A percentile compares a stretch with the other conserved stretches of the same genome.
phyloP scores from a whole-genome alignment of 2,329 filamentous ascomycete genomes.

The Fusarium pilosicola region DNA sequence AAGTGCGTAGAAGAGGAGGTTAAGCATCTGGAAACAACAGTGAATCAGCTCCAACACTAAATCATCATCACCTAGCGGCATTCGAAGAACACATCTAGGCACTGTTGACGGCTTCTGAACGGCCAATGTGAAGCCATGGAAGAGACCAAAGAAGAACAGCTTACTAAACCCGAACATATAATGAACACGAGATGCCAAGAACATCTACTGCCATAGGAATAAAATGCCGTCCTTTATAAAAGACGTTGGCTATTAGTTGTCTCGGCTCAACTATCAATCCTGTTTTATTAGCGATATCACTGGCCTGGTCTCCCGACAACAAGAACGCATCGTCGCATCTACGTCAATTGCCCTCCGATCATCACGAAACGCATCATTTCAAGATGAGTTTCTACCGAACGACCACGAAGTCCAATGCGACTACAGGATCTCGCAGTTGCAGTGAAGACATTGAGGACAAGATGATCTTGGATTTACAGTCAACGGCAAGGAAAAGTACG shows the following conservation, averaged over 20 bases:
- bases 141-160: background rate
- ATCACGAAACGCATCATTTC: background rate
- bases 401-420: background rate
- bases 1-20: rapidly evolving
- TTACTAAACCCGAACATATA: background rate
- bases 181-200: background rate
- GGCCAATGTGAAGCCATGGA: background rate
- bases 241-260: background rate
- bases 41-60: rapidly evolving
- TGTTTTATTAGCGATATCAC: too few species aligned
- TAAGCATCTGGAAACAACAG: background rate
- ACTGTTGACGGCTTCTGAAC: background rate
- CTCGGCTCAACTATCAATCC: rapidly evolving
- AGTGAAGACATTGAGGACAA: background rate
- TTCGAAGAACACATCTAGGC: rapidly evolving
- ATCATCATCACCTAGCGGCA: too few species aligned
- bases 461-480: background rate
- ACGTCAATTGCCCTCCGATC: background rate
- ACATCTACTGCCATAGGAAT: rapidly evolving
- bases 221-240: background rate
- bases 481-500: rapidly evolving
- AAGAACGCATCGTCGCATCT: too few species aligned
- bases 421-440: background rate
- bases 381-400: background rate
- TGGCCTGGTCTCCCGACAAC: too few species aligned